Evolutionary conservation across 768 basidiomycete genomes (phyloP), one percentile per base, ranked within the genome.

Genomic region (Daedaleopsis nitida): DNA sequence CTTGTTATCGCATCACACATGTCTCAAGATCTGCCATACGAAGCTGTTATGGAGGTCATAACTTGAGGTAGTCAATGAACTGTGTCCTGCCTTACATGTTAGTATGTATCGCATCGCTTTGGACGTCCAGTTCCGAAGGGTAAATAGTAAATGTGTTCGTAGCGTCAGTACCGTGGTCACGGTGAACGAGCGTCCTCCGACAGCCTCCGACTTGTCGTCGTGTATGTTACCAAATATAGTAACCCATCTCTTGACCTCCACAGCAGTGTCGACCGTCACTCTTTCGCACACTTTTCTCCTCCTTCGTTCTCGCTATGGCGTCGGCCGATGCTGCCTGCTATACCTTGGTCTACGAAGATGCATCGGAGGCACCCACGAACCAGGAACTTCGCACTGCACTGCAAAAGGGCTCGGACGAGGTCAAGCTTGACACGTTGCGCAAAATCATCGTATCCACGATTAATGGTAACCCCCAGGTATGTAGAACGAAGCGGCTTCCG

Each of bases 321-420:
- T 72, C 70, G 35, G 66, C 81, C 65, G 91, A 92, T 66, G 73
- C 84, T 55, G 76, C 85, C 69, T 93, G 90, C 71, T 91, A 92
- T 72, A 94, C 92, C 10, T 77, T 93, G 63, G 83, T 94, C 50
- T 86, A 84, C 43, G 91, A 94, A 69, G 87, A 87, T 67, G 80
- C 76, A 52, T 79, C 83, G 39, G 92, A 94, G 74, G 81, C 84
- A 19, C 92, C 91, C 7, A 86, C 91, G n/a, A 83, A 85, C 1
- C 83, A 88, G 65, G 95, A 98, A 66, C 83, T 97, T 51, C 83
- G 92, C 64, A 81, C 86, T 60, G 82, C 86, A 38, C 81, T 98
- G 52, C 92, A 99, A 78, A 98, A 97, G 78, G 96, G 96, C 58
- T 88, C 92, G 21, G 95, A 98, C 75, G 96, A 98, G 67, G 88